These are phyloP conservation scores for Neoscytalidium dimidiatum DNA, from an alignment of 2,329 filamentous ascomycete species.

Conservation along the genomic window DNA sequence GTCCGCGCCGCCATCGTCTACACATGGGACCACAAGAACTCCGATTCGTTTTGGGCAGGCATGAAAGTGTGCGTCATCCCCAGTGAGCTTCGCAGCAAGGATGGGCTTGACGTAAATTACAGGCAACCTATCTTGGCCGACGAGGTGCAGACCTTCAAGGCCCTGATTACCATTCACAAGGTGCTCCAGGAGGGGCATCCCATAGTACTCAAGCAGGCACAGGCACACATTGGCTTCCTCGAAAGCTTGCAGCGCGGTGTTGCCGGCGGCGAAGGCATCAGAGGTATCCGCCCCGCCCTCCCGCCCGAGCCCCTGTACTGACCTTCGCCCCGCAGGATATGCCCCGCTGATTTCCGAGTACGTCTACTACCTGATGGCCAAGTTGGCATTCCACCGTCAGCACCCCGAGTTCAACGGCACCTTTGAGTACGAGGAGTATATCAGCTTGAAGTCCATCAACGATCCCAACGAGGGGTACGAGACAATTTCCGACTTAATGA, in stretches of 20 bases:
- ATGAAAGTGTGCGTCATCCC: conserved; percentile 79
- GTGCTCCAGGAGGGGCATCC: conserved; percentile 97
- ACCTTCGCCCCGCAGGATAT: conserved; percentile 58
- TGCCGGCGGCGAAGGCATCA: conserved; percentile 73
- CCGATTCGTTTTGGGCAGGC: conserved; percentile 91
- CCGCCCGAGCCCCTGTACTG: neutral
- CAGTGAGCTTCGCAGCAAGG: neutral
- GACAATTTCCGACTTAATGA: conserved; percentile 96
- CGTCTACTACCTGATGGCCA: conserved; percentile 90
- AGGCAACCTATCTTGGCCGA: conserved; percentile 98
- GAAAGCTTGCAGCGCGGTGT: conserved; percentile 87
- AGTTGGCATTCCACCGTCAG: conserved; percentile 93
- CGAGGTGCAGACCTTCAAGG: conserved; percentile 98
- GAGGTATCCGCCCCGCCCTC: conserved; percentile 55
- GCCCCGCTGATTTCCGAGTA: conserved; percentile 94
- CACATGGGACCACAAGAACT: conserved; percentile 98
- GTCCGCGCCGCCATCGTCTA: conserved; percentile 97
- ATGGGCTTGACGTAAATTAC: conserved; percentile 18
- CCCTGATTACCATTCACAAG: conserved; percentile 95
- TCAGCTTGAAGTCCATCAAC: conserved; percentile 96
- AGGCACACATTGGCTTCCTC: conserved; percentile 86
- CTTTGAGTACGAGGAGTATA: conserved; percentile 99
- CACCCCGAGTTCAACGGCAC: conserved; percentile 98
- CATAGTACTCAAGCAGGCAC: conserved; percentile 80
- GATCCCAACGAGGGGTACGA: conserved; percentile 97